These are phyloP conservation scores for Fusarium anthophilum DNA, from an alignment of 2,329 filamentous ascomycete genomes.

Conservation along the genomic window DNA sequence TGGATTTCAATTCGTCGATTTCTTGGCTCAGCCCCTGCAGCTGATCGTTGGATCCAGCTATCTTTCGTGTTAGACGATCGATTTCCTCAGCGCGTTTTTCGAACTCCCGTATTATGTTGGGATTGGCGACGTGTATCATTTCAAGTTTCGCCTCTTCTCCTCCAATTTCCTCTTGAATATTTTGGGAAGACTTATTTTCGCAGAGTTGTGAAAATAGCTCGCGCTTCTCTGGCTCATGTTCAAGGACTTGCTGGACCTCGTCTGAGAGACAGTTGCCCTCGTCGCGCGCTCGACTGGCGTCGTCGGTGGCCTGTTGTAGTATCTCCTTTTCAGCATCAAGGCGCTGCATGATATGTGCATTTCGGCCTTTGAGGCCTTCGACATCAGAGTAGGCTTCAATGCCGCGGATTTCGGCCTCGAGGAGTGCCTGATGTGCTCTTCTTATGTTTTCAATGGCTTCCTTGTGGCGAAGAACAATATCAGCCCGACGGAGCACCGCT, in stretches of 20 bases:
- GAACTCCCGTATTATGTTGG: slow-evolving; percentile 78
- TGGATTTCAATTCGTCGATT: slow-evolving; percentile 72
- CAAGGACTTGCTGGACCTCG: slow-evolving; percentile 53
- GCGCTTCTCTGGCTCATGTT: slow-evolving; percentile 50
- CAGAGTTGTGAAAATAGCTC: slow-evolving; percentile 57
- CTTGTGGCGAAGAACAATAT: slow-evolving; percentile 62
- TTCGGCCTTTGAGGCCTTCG: slow-evolving; percentile 72
- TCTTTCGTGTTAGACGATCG: slow-evolving; percentile 65
- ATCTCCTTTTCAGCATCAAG: slow-evolving; percentile 58
- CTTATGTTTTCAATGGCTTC: slow-evolving; percentile 71
- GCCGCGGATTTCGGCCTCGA: slow-evolving; percentile 75
- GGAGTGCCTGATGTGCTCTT: slow-evolving; percentile 67
- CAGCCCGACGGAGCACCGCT: slow-evolving; percentile 64
- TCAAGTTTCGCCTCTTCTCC: slow-evolving; percentile 80
- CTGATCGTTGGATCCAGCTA: slow-evolving; percentile 62
- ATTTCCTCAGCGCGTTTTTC: slow-evolving; percentile 78
- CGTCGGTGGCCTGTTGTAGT: slow-evolving; percentile 48
- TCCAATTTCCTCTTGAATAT: slow-evolving; percentile 77
- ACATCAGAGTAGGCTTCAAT: slow-evolving; percentile 88
- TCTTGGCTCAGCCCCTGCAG: slow-evolving; percentile 64
- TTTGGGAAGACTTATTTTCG: slow-evolving; percentile 64
- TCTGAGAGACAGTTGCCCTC: slow-evolving; percentile 44
- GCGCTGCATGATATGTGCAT: slow-evolving; percentile 64
- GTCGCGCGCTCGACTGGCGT: slow-evolving; percentile 51
- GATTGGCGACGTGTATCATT: slow-evolving; percentile 81